phyloP scores from a whole-genome alignment of 1,139 yeast species.

The Debaryomyces nepalensis region DNA sequence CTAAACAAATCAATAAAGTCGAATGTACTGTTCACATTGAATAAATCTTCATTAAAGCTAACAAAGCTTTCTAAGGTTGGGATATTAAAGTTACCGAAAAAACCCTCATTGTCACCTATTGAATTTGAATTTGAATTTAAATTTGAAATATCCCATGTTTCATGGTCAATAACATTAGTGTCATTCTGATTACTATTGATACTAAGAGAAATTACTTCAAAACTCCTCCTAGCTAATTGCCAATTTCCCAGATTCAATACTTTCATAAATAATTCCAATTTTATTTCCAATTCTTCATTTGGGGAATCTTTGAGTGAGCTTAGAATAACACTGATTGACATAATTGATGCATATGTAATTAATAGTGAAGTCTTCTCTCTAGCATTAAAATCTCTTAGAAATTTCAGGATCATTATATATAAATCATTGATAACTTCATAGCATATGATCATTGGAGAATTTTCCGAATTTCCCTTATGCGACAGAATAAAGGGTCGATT shows the following conservation, averaged over 20 bases:
- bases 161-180: neutral
- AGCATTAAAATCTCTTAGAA: conserved; percentile 43
- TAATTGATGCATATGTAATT: conserved; percentile 52
- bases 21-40: conserved; percentile 1
- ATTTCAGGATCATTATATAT: conserved; percentile 40
- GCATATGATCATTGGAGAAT: conserved; percentile 42
- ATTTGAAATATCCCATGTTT: too few species aligned
- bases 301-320: conserved; percentile 38
- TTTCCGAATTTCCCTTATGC: conserved; percentile 18
- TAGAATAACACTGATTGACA: conserved; percentile 49
- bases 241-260: conserved; percentile 24
- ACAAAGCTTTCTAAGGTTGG: conserved; percentile 7
- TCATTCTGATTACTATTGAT: neutral
- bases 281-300: conserved; percentile 29
- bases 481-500: conserved; percentile 60
- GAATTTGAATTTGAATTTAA: too few species aligned
- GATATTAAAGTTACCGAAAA: conserved; percentile 3
- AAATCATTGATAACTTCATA: conserved; percentile 48
- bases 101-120: neutral
- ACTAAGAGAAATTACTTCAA: conserved; percentile 2
- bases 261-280: conserved; percentile 44
- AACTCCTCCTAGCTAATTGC: conserved; percentile 2
- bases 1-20: conserved; percentile 2
- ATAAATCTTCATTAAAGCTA: conserved; percentile 6
- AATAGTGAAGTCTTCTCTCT: conserved; percentile 47